Evolutionary conservation across 2,329 filamentous ascomycete genomes (phyloP).

Genomic region (Xylaria sp.): DNA sequence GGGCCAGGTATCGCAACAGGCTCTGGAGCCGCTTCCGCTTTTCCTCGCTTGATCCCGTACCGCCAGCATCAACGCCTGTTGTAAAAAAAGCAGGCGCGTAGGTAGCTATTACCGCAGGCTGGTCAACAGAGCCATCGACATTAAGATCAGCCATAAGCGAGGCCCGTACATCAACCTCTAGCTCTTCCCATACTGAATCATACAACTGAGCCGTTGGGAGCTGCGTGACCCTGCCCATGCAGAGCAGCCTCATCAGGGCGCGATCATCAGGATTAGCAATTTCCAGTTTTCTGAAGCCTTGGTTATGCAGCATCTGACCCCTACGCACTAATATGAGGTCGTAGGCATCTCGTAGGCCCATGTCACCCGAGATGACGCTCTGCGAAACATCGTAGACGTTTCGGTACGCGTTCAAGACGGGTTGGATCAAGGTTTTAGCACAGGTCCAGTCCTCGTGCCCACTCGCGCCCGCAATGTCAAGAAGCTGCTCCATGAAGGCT

Average conservation of each 20-base stretch:
- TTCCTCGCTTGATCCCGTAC: slow-evolving; percentile 36
- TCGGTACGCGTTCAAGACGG: slow-evolving; percentile 50
- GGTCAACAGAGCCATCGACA: slow-evolving; percentile 50
- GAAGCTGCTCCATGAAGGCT: slow-evolving; percentile 52
- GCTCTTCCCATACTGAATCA: slow-evolving; percentile 43
- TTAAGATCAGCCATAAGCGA: slow-evolving; percentile 49
- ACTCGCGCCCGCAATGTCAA: slow-evolving; percentile 53
- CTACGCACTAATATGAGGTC: slow-evolving; percentile 50
- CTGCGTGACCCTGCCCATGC: slow-evolving; percentile 51
- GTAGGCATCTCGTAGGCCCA: slow-evolving; percentile 48
- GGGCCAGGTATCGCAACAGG: slow-evolving; percentile 47
- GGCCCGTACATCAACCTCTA: slow-evolving; percentile 38
- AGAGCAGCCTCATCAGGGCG: slow-evolving; percentile 52
- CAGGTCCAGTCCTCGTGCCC: slow-evolving; percentile 51
- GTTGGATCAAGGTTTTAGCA: slow-evolving; percentile 49
- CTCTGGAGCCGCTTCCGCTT: slow-evolving; percentile 43
- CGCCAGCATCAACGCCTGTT: slow-evolving; percentile 45
- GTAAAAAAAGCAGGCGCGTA: slow-evolving; percentile 54
- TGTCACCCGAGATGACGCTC: slow-evolving; percentile 44
- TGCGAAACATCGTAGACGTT: slow-evolving; percentile 48
- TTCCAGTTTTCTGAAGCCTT: slow-evolving; percentile 48
- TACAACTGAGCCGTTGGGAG: slow-evolving; percentile 49
- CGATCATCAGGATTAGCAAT: slow-evolving; percentile 45
- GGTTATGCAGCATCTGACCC: slow-evolving; percentile 43
- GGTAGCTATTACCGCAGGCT: slow-evolving; percentile 52